These are phyloP conservation scores for Talaromyces sp. DNA, from an alignment of 2,329 filamentous ascomycete species.

Conservation along the genomic window DNA sequence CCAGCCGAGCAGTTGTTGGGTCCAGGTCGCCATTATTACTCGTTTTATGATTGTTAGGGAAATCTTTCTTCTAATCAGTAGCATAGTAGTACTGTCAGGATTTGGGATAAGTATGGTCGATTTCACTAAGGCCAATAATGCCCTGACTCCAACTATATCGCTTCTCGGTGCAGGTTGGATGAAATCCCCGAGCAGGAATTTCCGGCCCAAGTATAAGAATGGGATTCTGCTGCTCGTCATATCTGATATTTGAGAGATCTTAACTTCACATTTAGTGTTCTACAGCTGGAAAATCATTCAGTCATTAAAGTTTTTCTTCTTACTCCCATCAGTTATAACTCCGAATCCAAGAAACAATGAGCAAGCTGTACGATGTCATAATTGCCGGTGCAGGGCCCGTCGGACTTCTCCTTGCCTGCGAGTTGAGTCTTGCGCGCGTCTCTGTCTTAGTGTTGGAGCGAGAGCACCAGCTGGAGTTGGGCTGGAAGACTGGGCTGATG, in stretches of 20 bases:
- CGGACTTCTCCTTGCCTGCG: constrained; percentile 23
- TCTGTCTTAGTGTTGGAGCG: constrained; percentile 37
- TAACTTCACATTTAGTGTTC: not conserved
- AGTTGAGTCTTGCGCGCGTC: constrained; percentile 26
- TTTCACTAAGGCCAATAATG: not conserved
- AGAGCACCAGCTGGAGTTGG: constrained; percentile 13
- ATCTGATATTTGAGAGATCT: not conserved
- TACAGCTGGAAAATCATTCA: no score
- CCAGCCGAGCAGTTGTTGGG: not conserved
- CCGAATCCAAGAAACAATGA: not conserved
- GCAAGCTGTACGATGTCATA: constrained; percentile 10
- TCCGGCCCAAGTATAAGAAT: not conserved
- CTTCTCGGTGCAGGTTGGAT: not conserved
- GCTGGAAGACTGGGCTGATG: constrained; percentile 23
- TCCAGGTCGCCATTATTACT: not conserved
- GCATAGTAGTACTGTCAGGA: not conserved
- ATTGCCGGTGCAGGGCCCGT: constrained; percentile 15
- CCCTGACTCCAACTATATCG: not conserved
- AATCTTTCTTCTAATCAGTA: not conserved
- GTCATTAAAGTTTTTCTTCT: not conserved
- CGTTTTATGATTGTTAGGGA: not conserved
- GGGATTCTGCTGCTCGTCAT: not conserved
- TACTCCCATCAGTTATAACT: not conserved
- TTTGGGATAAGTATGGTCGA: not conserved
- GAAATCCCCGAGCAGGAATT: not conserved